A percentile compares a stretch with the other conserved stretches of the same genome.
Evolutionary conservation across 108 stramenopile species (phyloP).

Genomic region (Thalassiosira profunda): DNA sequence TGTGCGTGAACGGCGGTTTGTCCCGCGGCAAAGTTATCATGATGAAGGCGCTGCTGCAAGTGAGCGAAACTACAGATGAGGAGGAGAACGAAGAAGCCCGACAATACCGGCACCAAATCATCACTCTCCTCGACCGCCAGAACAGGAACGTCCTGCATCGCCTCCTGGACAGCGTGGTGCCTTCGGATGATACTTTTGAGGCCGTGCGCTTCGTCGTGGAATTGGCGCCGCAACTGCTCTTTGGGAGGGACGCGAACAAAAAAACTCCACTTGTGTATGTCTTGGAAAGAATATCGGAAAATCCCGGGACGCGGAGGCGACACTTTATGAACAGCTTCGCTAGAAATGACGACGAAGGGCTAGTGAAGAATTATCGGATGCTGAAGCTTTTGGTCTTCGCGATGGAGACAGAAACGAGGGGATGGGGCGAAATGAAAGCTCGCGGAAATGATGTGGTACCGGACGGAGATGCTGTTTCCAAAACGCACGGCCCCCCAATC

Average conservation of each 20-base stretch:
- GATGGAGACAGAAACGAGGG: conserved; percentile 15
- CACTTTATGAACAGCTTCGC: no score
- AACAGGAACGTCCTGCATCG: conserved; percentile 40
- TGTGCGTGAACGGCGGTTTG: conserved; percentile 36
- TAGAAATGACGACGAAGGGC: conserved; percentile 11
- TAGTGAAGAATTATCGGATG: conserved; percentile 17
- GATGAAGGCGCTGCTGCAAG: conserved; percentile 16
- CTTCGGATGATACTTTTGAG: conserved; percentile 17
- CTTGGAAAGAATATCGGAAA: conserved; percentile 15
- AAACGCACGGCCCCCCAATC: no score
- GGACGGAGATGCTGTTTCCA: no score
- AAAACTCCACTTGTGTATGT: conserved; percentile 31
- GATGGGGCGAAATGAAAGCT: background rate
- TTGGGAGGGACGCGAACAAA: conserved; percentile 9
- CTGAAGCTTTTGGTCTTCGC: conserved; percentile 25
- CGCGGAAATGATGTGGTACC: background rate
- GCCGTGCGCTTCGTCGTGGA: conserved; percentile 15
- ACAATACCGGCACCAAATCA: background rate
- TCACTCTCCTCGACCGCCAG: conserved; percentile 34
- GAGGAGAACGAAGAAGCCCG: conserved; percentile 7
- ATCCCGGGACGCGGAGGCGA: no score
- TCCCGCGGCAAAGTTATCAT: conserved; percentile 12
- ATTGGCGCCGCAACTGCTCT: conserved; percentile 11
- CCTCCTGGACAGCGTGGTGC: conserved; percentile 4
- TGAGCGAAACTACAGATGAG: conserved; percentile 4